phyloP scores from a whole-genome alignment of 108 stramenopile genomes.

The Nitzschia palea region DNA sequence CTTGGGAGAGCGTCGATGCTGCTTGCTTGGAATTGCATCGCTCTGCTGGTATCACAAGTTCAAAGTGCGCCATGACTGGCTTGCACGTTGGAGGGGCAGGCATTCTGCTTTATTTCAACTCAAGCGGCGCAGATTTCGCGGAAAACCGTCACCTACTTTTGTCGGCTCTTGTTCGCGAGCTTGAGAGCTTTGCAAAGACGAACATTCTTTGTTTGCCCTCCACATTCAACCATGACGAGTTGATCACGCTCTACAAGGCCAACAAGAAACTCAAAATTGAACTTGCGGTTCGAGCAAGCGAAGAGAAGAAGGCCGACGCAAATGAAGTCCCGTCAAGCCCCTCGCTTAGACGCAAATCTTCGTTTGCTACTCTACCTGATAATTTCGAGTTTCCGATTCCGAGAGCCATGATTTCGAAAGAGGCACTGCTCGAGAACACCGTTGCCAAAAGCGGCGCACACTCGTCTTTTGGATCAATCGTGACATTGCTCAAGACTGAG shows the following conservation, averaged over 20 bases:
- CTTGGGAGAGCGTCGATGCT: slow-evolving; percentile 19
- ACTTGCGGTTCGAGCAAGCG: neutral
- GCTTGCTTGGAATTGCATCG: slow-evolving; percentile 23
- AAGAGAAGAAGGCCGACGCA: slow-evolving; percentile 19
- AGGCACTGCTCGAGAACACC: slow-evolving; percentile 1
- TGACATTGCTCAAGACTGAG: slow-evolving; percentile 26
- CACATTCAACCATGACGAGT: slow-evolving; percentile 11
- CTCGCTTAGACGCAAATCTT: slow-evolving; percentile 2
- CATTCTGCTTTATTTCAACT: slow-evolving; percentile 18
- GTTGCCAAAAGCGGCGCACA: slow-evolving; percentile 29
- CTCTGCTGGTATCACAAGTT: slow-evolving; percentile 17
- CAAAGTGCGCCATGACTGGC: slow-evolving; percentile 21
- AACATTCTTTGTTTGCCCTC: slow-evolving; percentile 26
- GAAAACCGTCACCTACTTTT: slow-evolving; percentile 13
- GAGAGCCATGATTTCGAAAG: slow-evolving; percentile 7
- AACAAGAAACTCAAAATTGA: slow-evolving; percentile 13
- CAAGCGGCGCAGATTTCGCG: neutral
- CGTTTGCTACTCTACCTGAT: slow-evolving; percentile 21
- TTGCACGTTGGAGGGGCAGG: slow-evolving; percentile 20
- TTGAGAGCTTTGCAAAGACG: slow-evolving; percentile 23
- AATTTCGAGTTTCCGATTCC: slow-evolving; percentile 28
- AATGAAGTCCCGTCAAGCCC: neutral
- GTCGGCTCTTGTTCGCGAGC: slow-evolving; percentile 5
- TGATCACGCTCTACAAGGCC: slow-evolving; percentile 16
- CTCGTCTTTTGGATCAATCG: slow-evolving; percentile 29